These are phyloP conservation scores for Fusarium albosuccineum DNA, from an alignment of 2,329 filamentous ascomycete genomes.

Conservation along the genomic window DNA sequence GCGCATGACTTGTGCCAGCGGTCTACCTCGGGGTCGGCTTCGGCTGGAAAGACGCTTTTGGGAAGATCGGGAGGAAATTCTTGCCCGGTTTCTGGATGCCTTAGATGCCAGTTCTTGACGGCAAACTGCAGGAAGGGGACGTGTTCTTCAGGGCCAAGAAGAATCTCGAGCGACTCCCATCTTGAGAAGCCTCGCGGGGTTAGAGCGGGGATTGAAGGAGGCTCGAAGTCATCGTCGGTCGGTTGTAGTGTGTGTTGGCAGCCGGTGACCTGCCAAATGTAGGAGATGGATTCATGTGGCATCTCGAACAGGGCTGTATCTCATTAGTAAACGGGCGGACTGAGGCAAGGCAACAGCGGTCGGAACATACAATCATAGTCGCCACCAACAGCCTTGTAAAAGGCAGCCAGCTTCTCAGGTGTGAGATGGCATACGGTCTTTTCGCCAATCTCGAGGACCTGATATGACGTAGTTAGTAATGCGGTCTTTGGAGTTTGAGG, in stretches of 20 bases:
- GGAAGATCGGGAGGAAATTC: conserved; percentile 73
- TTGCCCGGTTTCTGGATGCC: conserved; percentile 79
- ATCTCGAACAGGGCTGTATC: conserved; percentile 79
- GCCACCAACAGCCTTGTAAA: conserved; percentile 80
- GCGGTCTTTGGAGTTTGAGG: conserved; percentile 2
- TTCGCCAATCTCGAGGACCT: conserved; percentile 72
- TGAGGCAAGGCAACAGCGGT: conserved; percentile 2
- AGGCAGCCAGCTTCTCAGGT: conserved; percentile 79
- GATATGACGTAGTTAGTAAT: conserved; percentile 34
- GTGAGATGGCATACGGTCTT: conserved; percentile 66
- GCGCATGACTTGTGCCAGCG: conserved; percentile 87
- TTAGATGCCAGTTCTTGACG: conserved; percentile 81
- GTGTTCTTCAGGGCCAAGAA: conserved; percentile 90
- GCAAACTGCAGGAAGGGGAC: conserved; percentile 85
- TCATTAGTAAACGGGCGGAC: conserved; percentile 15
- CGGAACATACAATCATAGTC: conserved; percentile 75
- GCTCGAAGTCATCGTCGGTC: conserved; percentile 76
- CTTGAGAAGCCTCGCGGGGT: conserved; percentile 88
- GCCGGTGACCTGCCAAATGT: conserved; percentile 91
- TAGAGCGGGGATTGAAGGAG: conserved; percentile 84
- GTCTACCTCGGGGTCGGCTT: conserved; percentile 83
- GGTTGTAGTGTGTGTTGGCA: conserved; percentile 91
- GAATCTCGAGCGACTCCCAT: conserved; percentile 92
- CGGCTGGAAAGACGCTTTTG: conserved; percentile 74
- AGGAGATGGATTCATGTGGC: conserved; percentile 81